Conservation (phyloP, 768 basidiomycete genomes). For the Hortiboletus campestris region DNA sequence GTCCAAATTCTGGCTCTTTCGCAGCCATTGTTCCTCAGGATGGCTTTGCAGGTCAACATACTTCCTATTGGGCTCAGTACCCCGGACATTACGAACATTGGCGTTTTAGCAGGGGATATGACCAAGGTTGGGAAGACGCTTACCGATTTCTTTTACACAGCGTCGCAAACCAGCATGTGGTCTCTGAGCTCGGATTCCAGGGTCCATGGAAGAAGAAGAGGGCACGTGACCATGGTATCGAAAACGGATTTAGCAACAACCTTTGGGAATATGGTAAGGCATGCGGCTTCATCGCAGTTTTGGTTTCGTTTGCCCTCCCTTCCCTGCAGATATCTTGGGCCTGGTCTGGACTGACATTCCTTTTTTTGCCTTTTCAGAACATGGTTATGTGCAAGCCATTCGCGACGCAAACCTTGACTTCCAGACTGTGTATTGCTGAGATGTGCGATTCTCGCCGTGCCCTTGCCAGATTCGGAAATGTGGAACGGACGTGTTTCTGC, state of each 20-base stretch:
- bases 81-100: conserved; percentile 63
- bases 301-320: background rate
- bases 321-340: background rate
- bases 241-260: conserved; percentile 38
- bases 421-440: conserved; percentile 32
- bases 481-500: background rate
- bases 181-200: conserved; percentile 63
- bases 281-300: background rate
- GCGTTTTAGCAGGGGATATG: conserved; percentile 65
- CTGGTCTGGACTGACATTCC: background rate
- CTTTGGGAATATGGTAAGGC: conserved; percentile 68
- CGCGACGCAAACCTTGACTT: conserved; percentile 42
- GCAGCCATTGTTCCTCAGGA: conserved; percentile 17
- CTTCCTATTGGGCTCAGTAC: conserved; percentile 44
- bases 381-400: conserved; percentile 61
- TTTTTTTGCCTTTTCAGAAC: conserved; percentile 37
- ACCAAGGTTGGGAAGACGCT: conserved; percentile 70
- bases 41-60: conserved; percentile 36
- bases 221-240: conserved; percentile 41
- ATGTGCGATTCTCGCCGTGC: background rate
- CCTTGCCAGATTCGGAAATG: background rate
- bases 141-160: conserved; percentile 49
- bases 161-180: conserved; percentile 19
- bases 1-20: conserved; percentile 5
- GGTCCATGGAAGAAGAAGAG: conserved; percentile 55